Conservation (phyloP, 768 basidiomycete species). For the Rhizopogon vesiculosus region DNA sequence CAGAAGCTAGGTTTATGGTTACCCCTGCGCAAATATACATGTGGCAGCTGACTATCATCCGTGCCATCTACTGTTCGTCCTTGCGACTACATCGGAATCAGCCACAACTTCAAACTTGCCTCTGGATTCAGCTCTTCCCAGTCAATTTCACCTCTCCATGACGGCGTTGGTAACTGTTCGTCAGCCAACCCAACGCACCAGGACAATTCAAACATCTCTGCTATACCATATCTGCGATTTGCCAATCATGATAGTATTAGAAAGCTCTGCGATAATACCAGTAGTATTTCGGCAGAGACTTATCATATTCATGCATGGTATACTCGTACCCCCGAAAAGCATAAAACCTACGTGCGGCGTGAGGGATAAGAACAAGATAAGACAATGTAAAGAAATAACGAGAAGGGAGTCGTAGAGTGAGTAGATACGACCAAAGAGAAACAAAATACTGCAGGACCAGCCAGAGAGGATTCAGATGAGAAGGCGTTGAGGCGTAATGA, state of each 20-base stretch:
- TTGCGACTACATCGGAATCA: too few species aligned
- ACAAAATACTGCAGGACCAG: background rate
- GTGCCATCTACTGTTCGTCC: too few species aligned
- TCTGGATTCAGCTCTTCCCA: too few species aligned
- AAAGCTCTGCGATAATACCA: background rate
- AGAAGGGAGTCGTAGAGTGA: conserved; percentile 12
- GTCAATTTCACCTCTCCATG: too few species aligned
- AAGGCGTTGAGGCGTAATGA: background rate
- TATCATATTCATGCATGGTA: conserved; percentile 19
- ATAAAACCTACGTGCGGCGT: conserved; percentile 17
- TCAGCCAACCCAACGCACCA: too few species aligned
- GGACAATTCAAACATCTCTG: background rate
- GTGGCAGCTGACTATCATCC: too few species aligned
- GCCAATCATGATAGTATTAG: conserved; percentile 16
- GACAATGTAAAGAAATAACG: conserved; percentile 16
- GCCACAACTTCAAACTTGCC: too few species aligned
- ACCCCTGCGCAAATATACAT: too few species aligned
- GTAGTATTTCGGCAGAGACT: too few species aligned
- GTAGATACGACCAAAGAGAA: conserved; percentile 5
- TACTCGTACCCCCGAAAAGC: conserved; percentile 17
- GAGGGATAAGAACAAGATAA: background rate
- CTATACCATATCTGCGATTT: background rate
- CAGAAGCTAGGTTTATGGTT: too few species aligned
- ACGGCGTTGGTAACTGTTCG: too few species aligned
- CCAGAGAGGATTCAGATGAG: background rate